A percentile compares a stretch with the other conserved stretches of the same genome.
Conservation (phyloP, 352 stramenopile species). For the Phytophthora melonis region DNA sequence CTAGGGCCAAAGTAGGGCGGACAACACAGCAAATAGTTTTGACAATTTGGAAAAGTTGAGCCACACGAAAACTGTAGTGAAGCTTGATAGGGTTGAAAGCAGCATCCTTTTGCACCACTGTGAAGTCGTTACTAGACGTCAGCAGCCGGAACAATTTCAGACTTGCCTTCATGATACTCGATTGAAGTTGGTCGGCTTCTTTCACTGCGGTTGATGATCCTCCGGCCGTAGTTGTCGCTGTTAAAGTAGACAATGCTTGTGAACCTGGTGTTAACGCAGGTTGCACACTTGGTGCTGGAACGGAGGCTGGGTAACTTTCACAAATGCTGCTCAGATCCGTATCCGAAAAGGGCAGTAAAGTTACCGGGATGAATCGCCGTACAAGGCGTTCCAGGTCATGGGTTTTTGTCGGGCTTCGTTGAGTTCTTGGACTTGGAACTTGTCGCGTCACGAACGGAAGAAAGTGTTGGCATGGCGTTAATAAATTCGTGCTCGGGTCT, state of each 20-base stretch:
- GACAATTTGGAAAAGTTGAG: constrained; percentile 58
- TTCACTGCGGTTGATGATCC: constrained; percentile 17
- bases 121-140: constrained; percentile 43
- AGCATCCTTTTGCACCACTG: constrained; percentile 18
- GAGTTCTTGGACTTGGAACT: constrained; percentile 1
- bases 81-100: constrained; percentile 43
- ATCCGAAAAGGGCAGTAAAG: constrained; percentile 45
- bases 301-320: constrained; percentile 25
- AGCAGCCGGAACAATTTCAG: constrained; percentile 63
- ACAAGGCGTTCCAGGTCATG: constrained; percentile 40
- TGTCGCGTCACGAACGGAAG: constrained; percentile 46
- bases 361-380: constrained; percentile 46
- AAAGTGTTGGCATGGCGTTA: constrained; percentile 37
- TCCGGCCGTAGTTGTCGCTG: not conserved
- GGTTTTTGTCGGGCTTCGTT: not conserved
- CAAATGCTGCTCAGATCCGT: constrained; percentile 65
- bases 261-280: not conserved
- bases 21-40: constrained; percentile 54
- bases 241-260: not conserved
- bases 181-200: constrained; percentile 46
- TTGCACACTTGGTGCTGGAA: not conserved
- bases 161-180: constrained; percentile 62
- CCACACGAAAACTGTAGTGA: constrained; percentile 57
- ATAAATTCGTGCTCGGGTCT: constrained; percentile 42
- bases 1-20: constrained; percentile 37